Evolutionary conservation across 805 yeast genomes (phyloP).

Genomic region (Wickerhamiella domercqiae): DNA sequence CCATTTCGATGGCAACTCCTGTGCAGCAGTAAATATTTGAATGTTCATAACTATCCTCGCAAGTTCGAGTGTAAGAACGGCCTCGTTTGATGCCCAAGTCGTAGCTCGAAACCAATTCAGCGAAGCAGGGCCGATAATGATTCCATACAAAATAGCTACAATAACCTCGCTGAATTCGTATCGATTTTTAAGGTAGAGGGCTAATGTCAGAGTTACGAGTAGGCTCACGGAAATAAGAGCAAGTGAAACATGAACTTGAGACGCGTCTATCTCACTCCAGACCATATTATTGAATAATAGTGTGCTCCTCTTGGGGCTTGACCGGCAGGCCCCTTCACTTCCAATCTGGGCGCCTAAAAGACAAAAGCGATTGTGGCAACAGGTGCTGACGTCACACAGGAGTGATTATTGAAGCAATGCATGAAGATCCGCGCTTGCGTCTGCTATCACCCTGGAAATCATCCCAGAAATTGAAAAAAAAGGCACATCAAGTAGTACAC

Average conservation of each 20-base stretch:
- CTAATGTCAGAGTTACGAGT: slow-evolving; percentile 63
- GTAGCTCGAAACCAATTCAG: slow-evolving; percentile 69
- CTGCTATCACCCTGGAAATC: too few relatives aligned
- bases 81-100: slow-evolving; percentile 63
- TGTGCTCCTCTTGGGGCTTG: too few relatives aligned
- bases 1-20: slow-evolving; percentile 55
- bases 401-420: too few relatives aligned
- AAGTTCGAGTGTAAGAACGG: slow-evolving; percentile 12
- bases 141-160: slow-evolving; percentile 69
- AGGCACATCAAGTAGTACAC: too few relatives aligned
- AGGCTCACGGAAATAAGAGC: slow-evolving; percentile 77
- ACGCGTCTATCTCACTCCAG: not conserved
- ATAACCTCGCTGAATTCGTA: slow-evolving; percentile 85
- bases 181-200: slow-evolving; percentile 67
- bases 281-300: too few relatives aligned
- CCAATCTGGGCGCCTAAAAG: too few relatives aligned
- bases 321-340: too few relatives aligned
- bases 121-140: slow-evolving; percentile 79
- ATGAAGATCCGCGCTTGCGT: too few relatives aligned
- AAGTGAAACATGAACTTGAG: slow-evolving; percentile 64
- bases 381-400: too few relatives aligned
- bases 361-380: too few relatives aligned
- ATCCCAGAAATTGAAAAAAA: too few relatives aligned
- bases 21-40: slow-evolving; percentile 59
- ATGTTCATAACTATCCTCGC: slow-evolving; percentile 50